phyloP scores from a whole-genome alignment of 169 alveolate genomes.

The Eimeria brunetti region DNA sequence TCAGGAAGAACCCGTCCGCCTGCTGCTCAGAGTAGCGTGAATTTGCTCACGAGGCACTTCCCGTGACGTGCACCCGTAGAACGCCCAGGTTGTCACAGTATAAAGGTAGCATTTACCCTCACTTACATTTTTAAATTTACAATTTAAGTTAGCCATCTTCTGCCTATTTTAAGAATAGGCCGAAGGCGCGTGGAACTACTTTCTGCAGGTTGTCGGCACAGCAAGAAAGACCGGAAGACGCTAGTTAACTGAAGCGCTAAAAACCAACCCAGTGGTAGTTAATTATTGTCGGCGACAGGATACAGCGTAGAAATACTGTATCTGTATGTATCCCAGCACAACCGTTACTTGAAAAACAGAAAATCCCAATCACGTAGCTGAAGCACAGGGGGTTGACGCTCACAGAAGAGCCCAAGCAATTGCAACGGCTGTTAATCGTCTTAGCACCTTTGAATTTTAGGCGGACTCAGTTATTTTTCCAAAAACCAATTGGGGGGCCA shows the following conservation, averaged over 20 bases:
- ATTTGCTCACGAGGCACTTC: not conserved
- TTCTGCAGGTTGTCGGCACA: not conserved
- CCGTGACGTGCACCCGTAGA: not conserved
- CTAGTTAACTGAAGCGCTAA: not conserved
- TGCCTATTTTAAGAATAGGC: not conserved
- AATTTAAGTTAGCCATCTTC: too few species aligned
- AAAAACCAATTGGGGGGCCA: not conserved
- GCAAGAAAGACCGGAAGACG: not conserved
- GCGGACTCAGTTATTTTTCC: not conserved
- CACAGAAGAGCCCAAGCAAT: not conserved
- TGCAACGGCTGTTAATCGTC: not conserved
- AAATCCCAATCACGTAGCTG: not conserved
- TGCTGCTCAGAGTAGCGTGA: not conserved
- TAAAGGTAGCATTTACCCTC: too few species aligned
- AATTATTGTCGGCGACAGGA: not conserved
- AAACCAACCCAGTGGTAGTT: not conserved
- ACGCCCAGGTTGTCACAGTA: not conserved
- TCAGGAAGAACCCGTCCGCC: not conserved
- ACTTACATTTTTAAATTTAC: too few species aligned
- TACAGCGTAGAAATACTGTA: not conserved
- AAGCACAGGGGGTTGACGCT: not conserved
- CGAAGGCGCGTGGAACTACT: not conserved
- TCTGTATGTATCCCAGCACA: not conserved
- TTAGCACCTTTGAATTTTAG: not conserved
- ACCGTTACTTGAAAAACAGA: not conserved